Percentiles rank a stretch among this genome's conserved stretches.
phyloP scores from a whole-genome alignment of 768 basidiomycete species.

The Aureoboletus auriporus region DNA sequence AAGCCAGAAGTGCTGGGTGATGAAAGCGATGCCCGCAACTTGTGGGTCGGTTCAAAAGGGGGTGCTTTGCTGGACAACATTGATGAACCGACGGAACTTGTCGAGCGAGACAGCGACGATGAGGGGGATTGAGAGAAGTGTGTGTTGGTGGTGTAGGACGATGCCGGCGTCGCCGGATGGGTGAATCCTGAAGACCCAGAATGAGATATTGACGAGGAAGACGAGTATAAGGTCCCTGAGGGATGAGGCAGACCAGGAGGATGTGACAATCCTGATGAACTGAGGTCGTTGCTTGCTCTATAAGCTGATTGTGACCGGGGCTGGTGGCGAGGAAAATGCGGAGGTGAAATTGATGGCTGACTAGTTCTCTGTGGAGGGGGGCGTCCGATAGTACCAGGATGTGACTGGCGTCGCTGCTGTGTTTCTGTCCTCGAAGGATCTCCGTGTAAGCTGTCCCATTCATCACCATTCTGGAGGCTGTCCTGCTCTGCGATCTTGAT shows the following conservation, averaged over 20 bases:
- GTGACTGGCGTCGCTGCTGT: conserved; percentile 23
- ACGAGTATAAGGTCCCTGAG: conserved; percentile 6
- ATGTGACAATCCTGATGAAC: conserved; percentile 9
- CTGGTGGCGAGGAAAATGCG: conserved; percentile 25
- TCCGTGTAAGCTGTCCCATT: conserved; percentile 11
- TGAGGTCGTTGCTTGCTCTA: conserved; percentile 16
- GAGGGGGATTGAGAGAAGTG: conserved; percentile 18
- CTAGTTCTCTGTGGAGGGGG: conserved; percentile 12
- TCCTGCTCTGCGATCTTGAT: conserved; percentile 41
- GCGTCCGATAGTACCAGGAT: conserved; percentile 29
- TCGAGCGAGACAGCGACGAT: conserved; percentile 26
- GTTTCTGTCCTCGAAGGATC: conserved; percentile 16
- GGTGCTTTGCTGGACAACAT: conserved; percentile 51
- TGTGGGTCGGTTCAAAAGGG: conserved; percentile 49
- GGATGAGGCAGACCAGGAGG: conserved; percentile 16
- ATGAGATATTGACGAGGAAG: conserved; percentile 16
- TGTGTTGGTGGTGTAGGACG: conserved; percentile 14
- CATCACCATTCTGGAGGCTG: conserved; percentile 13
- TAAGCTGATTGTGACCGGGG: conserved; percentile 23
- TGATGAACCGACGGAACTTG: conserved; percentile 30
- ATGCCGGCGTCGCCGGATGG: conserved; percentile 4
- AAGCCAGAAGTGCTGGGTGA: conserved; percentile 16
- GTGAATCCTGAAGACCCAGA: conserved; percentile 15
- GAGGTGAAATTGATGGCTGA: conserved; percentile 23
- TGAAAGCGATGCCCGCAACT: conserved; percentile 21